Evolutionary conservation across 2,329 filamentous ascomycete species (phyloP).

Genomic region (Aspergillaceae sp.): DNA sequence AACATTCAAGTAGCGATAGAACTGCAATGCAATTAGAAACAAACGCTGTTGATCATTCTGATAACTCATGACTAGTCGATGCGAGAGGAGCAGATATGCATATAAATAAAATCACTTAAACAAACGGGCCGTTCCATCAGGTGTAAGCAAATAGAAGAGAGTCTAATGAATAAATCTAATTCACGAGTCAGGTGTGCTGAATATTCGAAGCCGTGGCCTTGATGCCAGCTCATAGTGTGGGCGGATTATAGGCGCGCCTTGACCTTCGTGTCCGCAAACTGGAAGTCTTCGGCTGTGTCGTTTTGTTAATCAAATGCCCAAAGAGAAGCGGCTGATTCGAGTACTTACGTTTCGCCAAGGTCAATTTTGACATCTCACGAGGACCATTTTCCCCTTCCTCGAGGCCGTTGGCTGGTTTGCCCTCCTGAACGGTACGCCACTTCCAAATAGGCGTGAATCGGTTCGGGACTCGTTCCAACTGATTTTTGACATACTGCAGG

Average conservation of each 20-base stretch:
- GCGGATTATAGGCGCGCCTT: neutral
- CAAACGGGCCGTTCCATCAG: neutral
- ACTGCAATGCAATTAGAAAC: too few relatives aligned
- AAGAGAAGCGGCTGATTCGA: neutral
- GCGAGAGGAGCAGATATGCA: too few relatives aligned
- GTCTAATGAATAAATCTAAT: neutral
- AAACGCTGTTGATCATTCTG: too few relatives aligned
- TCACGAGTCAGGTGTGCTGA: neutral
- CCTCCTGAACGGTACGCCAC: constrained; percentile 14
- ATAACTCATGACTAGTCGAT: too few relatives aligned
- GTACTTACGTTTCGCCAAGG: constrained; percentile 5
- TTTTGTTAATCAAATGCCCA: neutral
- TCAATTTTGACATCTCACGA: constrained; percentile 17
- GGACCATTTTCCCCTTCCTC: constrained; percentile 20
- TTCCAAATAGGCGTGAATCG: constrained; percentile 18
- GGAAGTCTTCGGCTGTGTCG: neutral
- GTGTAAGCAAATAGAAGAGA: neutral
- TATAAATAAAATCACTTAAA: neutral
- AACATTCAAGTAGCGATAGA: too few relatives aligned
- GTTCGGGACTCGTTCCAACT: constrained; percentile 14
- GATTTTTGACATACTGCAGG: constrained; percentile 13
- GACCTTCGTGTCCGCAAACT: neutral
- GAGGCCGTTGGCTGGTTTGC: constrained; percentile 17
- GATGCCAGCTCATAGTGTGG: neutral
- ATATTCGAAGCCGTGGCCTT: neutral